These are phyloP conservation scores for Ophiosphaerella herpotricha DNA, from an alignment of 2,329 filamentous ascomycete species.

Conservation along the genomic window DNA sequence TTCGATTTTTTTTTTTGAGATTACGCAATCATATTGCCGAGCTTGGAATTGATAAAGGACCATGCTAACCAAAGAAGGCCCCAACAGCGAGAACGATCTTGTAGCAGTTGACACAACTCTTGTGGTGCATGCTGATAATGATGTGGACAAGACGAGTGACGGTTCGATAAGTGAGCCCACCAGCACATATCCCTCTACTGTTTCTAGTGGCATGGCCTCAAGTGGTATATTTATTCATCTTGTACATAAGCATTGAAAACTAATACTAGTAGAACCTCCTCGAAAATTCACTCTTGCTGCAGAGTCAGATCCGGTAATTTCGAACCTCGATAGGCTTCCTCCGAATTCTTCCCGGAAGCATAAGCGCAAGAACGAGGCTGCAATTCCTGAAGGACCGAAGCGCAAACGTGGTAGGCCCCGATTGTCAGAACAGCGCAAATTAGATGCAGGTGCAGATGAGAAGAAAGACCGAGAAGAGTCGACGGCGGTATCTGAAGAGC, in stretches of 20 bases:
- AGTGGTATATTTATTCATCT: background rate
- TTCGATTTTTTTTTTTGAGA: background rate
- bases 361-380: conserved; percentile 26
- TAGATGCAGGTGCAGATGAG: background rate
- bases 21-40: background rate
- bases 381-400: conserved; percentile 2
- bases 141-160: background rate
- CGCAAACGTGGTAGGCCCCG: conserved; percentile 21
- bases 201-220: background rate
- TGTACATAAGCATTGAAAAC: background rate
- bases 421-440: conserved; percentile 10
- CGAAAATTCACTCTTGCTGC: conserved; percentile 19
- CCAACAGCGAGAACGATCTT: background rate
- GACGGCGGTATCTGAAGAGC: too few relatives aligned
- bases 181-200: background rate
- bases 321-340: conserved; percentile 27
- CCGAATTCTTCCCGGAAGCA: conserved; percentile 9
- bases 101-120: background rate
- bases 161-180: background rate
- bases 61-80: background rate
- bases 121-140: background rate
- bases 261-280: background rate
- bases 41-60: background rate
- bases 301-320: conserved; percentile 21
- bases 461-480: too few relatives aligned